Evolutionary conservation across 305 asterid genomes (phyloP), one percentile per base, ranked within the genome.

Genomic region (Rubia peregrina): DNA sequence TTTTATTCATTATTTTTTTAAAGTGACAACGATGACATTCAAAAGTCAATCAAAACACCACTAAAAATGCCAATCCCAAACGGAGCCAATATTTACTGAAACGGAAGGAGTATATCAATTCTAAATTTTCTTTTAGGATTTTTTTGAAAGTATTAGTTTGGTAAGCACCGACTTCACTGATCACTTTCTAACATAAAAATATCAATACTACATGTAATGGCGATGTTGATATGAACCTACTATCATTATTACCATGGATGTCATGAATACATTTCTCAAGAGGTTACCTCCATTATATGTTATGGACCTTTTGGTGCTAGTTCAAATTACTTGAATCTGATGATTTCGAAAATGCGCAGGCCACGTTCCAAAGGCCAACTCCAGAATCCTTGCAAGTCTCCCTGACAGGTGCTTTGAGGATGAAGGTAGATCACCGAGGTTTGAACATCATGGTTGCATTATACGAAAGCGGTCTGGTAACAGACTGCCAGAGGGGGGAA

Each of bases 371-470:
- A 63, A 84, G 73, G 86, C 81, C 91, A 7, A 71, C 85, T 9
- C 75, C 85, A 30, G 87, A 82, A 21, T 71, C 93, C 7, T 61
- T 92, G 66, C 86, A 80, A 73, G 96, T 89, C 30, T 75, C 92
- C 12, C 43, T 90, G 4, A 81, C 84, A 0, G 96, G 97, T 77
- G 75, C 89, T 49, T 51, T 89, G 16, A 85, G 86, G 81, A 71
- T 84, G 5, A 87, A 85, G 74, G 89, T 85, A 68, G 96, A 83
- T 61, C 65, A 67, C 2, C 76, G 78, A 30, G 91, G 91, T 13
- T 86, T 46, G 13, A 71, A 79, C 75, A 68, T 89, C 67, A 87
- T 90, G 92, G 95, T 86, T 51, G 98, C 90, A 48, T 79, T 92
- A 1, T 87, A 83, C 74, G 93, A 92, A 44, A 78, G 85, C 19